Evolutionary conservation across 768 basidiomycete species (phyloP).

Genomic region (Phanerodontia chrysosporium): DNA sequence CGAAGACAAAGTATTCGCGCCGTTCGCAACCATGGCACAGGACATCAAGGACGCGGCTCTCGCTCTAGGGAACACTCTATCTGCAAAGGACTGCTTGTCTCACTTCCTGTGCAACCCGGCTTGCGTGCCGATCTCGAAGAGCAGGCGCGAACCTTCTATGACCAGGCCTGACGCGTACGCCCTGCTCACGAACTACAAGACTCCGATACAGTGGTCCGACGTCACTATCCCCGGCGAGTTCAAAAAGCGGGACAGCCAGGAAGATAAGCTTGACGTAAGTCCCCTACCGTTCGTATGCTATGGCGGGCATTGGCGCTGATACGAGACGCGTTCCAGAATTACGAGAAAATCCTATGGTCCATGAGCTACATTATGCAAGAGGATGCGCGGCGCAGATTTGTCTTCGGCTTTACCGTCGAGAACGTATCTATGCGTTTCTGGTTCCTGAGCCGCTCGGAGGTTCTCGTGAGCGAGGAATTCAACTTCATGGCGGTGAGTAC

Average conservation of each 20-base stretch:
- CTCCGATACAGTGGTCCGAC: neutral
- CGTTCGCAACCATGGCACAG: neutral
- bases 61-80: neutral
- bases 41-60: neutral
- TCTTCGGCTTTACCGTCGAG: neutral
- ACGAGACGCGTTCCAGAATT: too few relatives aligned
- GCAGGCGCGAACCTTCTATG: neutral
- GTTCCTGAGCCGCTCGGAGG: neutral
- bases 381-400: neutral
- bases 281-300: neutral
- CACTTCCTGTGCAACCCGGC: neutral
- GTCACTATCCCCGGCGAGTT: neutral
- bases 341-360: neutral
- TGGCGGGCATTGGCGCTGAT: neutral
- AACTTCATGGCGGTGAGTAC: neutral
- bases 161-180: neutral
- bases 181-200: neutral
- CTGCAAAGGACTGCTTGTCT: neutral
- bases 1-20: neutral
- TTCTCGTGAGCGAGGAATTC: neutral
- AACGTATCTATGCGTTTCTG: neutral
- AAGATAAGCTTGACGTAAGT: neutral
- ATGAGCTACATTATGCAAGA: neutral
- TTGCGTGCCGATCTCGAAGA: too few relatives aligned
- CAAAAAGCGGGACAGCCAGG: neutral